phyloP scores from a whole-genome alignment of 345 rosid genomes.

The Pistacia atlantica region DNA sequence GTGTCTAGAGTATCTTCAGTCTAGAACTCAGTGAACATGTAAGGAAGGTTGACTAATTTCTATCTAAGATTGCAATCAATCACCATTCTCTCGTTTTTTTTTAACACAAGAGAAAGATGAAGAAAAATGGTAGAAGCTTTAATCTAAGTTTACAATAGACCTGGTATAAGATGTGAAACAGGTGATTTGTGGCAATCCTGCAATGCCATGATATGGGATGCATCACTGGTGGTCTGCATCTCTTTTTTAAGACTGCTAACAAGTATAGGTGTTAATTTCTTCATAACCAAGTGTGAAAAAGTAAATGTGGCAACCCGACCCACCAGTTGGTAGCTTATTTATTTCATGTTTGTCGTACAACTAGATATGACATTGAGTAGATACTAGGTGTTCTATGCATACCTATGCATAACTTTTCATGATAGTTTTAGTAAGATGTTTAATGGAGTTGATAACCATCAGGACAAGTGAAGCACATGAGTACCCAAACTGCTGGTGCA shows the following conservation, averaged over 20 bases:
- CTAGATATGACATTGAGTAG: background rate
- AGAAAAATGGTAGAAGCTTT: background rate
- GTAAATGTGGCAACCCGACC: background rate
- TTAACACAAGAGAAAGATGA: background rate
- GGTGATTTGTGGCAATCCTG: background rate
- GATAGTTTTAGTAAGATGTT: background rate
- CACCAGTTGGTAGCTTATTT: slow-evolving; percentile 4
- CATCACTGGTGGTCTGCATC: background rate
- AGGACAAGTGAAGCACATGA: background rate
- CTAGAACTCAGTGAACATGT: too few species aligned
- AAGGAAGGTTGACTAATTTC: too few species aligned
- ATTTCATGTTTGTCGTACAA: background rate
- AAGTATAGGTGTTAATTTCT: background rate
- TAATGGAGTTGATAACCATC: background rate
- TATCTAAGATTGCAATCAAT: too few species aligned
- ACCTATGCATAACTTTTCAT: background rate
- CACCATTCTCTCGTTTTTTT: background rate
- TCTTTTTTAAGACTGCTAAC: background rate
- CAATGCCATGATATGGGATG: background rate
- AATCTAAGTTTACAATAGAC: background rate
- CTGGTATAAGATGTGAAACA: background rate
- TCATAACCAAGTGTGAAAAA: background rate
- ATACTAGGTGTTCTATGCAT: slow-evolving; percentile 1
- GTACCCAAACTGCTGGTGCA: background rate
- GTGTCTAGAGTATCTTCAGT: too few species aligned